Evolutionary conservation across 106 monocot species (phyloP).

Genomic region (Alisma plantagoaquatica): DNA sequence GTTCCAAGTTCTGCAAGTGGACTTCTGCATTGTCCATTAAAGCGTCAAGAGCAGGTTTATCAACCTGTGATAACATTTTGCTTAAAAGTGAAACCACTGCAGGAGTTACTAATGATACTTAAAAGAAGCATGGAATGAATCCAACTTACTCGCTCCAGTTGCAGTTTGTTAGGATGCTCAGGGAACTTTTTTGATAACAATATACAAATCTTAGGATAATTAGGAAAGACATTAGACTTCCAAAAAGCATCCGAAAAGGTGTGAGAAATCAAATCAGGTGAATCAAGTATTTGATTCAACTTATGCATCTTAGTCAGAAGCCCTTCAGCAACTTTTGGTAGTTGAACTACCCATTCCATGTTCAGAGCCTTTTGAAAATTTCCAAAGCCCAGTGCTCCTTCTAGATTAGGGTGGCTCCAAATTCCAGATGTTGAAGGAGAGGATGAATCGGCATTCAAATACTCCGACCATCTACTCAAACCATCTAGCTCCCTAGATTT

Average conservation of each 20-base stretch:
- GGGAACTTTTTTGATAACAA: slow-evolving; percentile 87
- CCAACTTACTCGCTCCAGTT: slow-evolving; percentile 68
- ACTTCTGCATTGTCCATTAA: slow-evolving; percentile 74
- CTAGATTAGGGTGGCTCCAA: slow-evolving; percentile 36
- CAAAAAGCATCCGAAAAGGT: slow-evolving; percentile 80
- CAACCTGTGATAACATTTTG: slow-evolving; percentile 74
- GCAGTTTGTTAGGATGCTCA: slow-evolving; percentile 88
- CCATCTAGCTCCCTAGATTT: slow-evolving; percentile 57
- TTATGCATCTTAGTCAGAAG: slow-evolving; percentile 79
- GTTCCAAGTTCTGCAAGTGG: slow-evolving; percentile 81
- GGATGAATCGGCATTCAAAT: slow-evolving; percentile 41
- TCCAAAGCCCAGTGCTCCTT: slow-evolving; percentile 24
- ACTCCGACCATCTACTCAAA: slow-evolving; percentile 74
- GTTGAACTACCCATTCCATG: slow-evolving; percentile 73
- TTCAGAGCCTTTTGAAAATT: slow-evolving; percentile 38
- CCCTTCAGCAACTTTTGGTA: slow-evolving; percentile 78
- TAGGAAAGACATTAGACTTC: slow-evolving; percentile 81
- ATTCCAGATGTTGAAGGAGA: slow-evolving; percentile 33
- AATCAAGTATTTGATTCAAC: slow-evolving; percentile 49
- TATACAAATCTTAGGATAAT: slow-evolving; percentile 65
- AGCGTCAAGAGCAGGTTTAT: slow-evolving; percentile 77
- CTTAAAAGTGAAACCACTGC: too few species aligned
- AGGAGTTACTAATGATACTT: too few species aligned
- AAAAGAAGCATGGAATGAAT: too few species aligned
- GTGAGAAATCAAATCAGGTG: slow-evolving; percentile 60